Conservation (phyloP, 2,329 filamentous ascomycete species). For the Zymoseptoria tritici region DNA sequence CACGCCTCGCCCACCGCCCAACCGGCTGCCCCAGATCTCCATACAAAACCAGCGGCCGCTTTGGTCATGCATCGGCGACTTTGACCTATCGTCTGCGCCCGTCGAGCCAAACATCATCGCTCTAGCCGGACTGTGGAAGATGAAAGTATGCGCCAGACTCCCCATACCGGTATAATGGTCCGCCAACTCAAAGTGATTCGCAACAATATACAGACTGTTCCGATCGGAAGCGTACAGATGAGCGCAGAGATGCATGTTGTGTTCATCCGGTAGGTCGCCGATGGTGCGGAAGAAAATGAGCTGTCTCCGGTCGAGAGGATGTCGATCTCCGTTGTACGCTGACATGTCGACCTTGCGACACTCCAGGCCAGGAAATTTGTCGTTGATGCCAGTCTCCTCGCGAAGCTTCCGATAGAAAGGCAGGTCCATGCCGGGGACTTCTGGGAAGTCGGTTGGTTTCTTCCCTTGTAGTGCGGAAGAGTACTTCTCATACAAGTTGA, state of each 20-base stretch:
- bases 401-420: conserved; percentile 31
- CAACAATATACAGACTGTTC: conserved; percentile 47
- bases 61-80: conserved; percentile 24
- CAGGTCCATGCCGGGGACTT: conserved; percentile 31
- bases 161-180: conserved; percentile 37
- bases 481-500: conserved; percentile 33
- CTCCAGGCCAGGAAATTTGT: conserved; percentile 40
- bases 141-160: conserved; percentile 42
- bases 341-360: conserved; percentile 48
- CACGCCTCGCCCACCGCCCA: conserved; percentile 38
- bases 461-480: conserved; percentile 28
- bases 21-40: conserved; percentile 41
- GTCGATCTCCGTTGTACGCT: conserved; percentile 36
- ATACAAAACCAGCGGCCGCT: conserved; percentile 41
- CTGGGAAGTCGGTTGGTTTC: conserved; percentile 25
- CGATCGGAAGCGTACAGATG: conserved; percentile 52
- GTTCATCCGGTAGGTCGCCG: conserved; percentile 31
- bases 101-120: conserved; percentile 32
- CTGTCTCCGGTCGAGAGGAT: conserved; percentile 33
- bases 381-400: conserved; percentile 31
- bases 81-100: neutral
- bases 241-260: conserved; percentile 51
- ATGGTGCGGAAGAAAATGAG: conserved; percentile 42
- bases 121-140: conserved; percentile 39
- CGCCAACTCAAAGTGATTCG: conserved; percentile 41